A percentile compares a stretch with the other conserved stretches of the same genome.
phyloP scores from a whole-genome alignment of 2,329 filamentous ascomycete species.

The Aureobasidium mangrovei region DNA sequence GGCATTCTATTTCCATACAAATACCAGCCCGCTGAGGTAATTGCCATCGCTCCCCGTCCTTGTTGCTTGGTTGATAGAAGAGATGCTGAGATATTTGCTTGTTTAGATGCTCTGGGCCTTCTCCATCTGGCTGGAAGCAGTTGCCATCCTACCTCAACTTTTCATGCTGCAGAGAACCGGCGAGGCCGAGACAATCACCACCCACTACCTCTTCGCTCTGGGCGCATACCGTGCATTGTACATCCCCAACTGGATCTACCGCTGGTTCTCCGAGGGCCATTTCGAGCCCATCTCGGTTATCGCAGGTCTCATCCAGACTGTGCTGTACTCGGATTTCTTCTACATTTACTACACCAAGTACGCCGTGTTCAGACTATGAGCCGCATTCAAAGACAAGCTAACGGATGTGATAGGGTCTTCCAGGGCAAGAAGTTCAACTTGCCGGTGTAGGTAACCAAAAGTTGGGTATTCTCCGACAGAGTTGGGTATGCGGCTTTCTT shows the following conservation, averaged over 20 bases:
- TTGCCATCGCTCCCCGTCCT: background rate
- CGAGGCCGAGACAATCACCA: conserved; percentile 98
- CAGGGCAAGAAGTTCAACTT: conserved; percentile 48
- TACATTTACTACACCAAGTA: conserved; percentile 98
- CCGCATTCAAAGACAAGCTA: no score
- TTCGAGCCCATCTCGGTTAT: conserved; percentile 81
- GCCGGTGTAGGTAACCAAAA: conserved; percentile 33
- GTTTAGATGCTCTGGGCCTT: conserved; percentile 80
- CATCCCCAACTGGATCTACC: conserved; percentile 97
- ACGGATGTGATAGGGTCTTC: conserved; percentile 32
- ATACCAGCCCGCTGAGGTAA: conserved; percentile 60
- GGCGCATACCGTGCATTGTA: conserved; percentile 88
- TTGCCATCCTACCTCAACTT: conserved; percentile 92
- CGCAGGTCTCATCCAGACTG: conserved; percentile 84
- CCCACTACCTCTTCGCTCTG: conserved; percentile 91
- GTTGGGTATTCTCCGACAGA: background rate
- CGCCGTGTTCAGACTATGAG: conserved; percentile 24
- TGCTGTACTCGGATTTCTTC: conserved; percentile 98
- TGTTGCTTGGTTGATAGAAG: background rate
- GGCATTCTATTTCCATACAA: conserved; percentile 77
- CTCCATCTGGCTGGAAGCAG: conserved; percentile 94
- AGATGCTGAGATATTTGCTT: background rate
- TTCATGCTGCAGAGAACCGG: conserved; percentile 98
- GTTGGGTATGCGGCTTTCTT: background rate
- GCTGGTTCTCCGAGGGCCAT: conserved; percentile 71